Percentiles rank a stretch among this genome's conserved stretches.
Conservation (phyloP, 2,329 filamentous ascomycete species). For the Trichoderma gracile region DNA sequence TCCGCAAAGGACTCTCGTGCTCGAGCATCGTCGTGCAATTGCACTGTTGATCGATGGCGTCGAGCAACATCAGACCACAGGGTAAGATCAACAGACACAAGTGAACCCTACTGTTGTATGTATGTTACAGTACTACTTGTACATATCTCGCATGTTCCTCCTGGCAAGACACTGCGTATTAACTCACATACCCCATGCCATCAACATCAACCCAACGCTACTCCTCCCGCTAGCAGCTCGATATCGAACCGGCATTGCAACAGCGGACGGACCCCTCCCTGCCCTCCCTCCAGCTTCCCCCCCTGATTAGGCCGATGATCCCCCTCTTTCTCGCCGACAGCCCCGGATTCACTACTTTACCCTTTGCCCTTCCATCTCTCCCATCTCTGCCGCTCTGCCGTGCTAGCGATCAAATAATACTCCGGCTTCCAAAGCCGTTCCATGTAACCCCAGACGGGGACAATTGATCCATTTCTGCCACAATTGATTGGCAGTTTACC, state of each 20-base stretch:
- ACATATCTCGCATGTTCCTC: too few species aligned
- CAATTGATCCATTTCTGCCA: conserved; percentile 11
- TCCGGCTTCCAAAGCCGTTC: conserved; percentile 3
- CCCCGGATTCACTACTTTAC: conserved; percentile 9
- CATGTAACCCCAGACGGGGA: conserved; percentile 7
- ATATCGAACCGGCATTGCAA: not conserved
- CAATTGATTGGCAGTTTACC: conserved; percentile 8
- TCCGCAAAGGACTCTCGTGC: not conserved
- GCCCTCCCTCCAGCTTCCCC: conserved; percentile 4
- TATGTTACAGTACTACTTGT: too few species aligned
- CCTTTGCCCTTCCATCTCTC: not conserved
- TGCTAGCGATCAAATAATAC: not conserved
- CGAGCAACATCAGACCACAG: too few species aligned
- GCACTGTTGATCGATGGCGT: not conserved
- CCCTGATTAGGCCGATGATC: conserved; percentile 18
- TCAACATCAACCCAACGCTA: too few species aligned
- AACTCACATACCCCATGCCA: too few species aligned
- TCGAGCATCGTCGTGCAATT: not conserved
- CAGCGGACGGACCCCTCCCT: not conserved
- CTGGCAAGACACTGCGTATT: too few species aligned
- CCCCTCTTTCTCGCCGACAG: conserved; percentile 2
- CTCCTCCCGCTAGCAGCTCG: too few species aligned
- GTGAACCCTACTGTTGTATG: too few species aligned
- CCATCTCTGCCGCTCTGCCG: not conserved
- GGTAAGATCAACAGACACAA: too few species aligned